These are phyloP conservation scores for Syzygium grande DNA, from an alignment of 345 rosid species.

Conservation along the genomic window DNA sequence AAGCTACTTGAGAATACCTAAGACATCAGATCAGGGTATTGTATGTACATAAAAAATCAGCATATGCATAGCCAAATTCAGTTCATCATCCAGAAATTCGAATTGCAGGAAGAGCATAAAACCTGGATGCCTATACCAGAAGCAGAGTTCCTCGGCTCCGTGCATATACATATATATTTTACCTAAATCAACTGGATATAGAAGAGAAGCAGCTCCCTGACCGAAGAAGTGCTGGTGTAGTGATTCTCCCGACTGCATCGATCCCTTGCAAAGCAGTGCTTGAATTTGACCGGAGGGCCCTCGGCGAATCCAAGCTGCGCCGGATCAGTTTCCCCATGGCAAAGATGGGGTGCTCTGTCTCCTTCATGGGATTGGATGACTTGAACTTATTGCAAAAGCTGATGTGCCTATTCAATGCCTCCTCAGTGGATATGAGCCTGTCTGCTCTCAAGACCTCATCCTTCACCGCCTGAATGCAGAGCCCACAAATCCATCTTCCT, in stretches of 20 bases:
- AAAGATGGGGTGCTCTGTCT: slow-evolving; percentile 61
- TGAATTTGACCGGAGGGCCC: slow-evolving; percentile 25
- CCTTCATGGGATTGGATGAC: slow-evolving; percentile 1
- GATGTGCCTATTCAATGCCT: slow-evolving; percentile 46
- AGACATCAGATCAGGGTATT: background rate
- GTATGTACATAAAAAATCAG: background rate
- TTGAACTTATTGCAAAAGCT: slow-evolving; percentile 30
- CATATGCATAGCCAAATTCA: background rate
- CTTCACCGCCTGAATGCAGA: slow-evolving; percentile 56
- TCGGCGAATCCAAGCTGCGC: slow-evolving; percentile 46
- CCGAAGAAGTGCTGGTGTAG: background rate
- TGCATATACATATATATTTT: background rate
- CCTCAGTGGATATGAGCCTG: slow-evolving; percentile 37
- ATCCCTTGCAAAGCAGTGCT: slow-evolving; percentile 25
- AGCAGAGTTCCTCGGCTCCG: background rate
- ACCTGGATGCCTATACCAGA: background rate
- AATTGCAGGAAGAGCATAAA: background rate
- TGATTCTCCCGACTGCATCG: background rate
- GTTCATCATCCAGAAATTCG: background rate
- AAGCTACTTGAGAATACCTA: background rate
- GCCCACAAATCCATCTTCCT: slow-evolving; percentile 61
- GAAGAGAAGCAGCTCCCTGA: slow-evolving; percentile 11
- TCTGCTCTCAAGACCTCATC: slow-evolving; percentile 45
- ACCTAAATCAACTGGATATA: background rate
- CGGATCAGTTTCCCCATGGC: slow-evolving; percentile 50